phyloP scores from a whole-genome alignment of 2,329 filamentous ascomycete genomes.

The Colletotrichum brevisporum region DNA sequence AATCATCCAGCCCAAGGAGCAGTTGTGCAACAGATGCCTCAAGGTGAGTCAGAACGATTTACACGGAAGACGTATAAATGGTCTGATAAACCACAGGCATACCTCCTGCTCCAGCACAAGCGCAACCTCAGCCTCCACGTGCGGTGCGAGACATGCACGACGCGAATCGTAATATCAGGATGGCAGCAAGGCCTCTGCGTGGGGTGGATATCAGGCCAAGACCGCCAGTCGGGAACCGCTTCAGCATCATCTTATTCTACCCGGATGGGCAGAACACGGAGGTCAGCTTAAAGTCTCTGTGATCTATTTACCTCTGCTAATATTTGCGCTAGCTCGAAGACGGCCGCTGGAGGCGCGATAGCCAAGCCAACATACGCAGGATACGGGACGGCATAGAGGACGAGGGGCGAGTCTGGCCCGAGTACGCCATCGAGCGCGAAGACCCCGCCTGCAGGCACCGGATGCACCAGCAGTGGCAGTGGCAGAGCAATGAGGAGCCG shows the following conservation, averaged over 20 bases:
- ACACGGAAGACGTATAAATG: neutral
- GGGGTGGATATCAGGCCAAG: neutral
- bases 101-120: neutral
- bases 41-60: slow-evolving; percentile 21
- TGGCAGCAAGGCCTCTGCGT: no score
- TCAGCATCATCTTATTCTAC: slow-evolving; percentile 28
- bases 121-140: neutral
- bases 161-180: no score
- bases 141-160: neutral
- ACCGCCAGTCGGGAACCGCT: slow-evolving; percentile 6
- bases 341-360: slow-evolving; percentile 13
- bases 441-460: slow-evolving; percentile 4
- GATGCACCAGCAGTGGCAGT: neutral
- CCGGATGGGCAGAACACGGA: slow-evolving; percentile 23
- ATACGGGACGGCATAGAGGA: slow-evolving; percentile 2
- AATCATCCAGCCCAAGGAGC: neutral
- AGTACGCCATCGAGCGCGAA: slow-evolving; percentile 15
- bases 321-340: neutral
- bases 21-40: slow-evolving; percentile 5
- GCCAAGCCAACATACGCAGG: slow-evolving; percentile 14
- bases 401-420: slow-evolving; percentile 16
- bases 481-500: neutral
- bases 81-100: neutral
- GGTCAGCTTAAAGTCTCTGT: neutral
- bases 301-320: neutral